A percentile compares a stretch with the other conserved stretches of the same genome.
phyloP scores from a whole-genome alignment of 139 green algal species.

The Raphidocelis subcapitata region DNA sequence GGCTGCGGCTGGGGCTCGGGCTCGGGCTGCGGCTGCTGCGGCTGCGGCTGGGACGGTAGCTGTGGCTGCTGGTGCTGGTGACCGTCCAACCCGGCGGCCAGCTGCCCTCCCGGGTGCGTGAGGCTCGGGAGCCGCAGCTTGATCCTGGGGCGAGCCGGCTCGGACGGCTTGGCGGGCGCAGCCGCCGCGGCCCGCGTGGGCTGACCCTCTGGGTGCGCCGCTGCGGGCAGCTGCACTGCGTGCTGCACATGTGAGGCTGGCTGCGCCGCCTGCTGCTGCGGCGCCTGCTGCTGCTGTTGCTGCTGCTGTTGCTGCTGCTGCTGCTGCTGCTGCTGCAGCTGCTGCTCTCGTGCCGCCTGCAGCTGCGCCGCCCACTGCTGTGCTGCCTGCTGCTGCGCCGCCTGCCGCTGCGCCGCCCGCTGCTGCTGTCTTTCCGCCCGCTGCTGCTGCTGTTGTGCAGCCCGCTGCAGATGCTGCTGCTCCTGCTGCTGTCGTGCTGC shows the following conservation, averaged over 20 bases:
- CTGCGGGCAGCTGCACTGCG: too few relatives aligned
- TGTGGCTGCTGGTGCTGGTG: too few relatives aligned
- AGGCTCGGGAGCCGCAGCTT: too few relatives aligned
- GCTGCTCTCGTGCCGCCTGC: neutral
- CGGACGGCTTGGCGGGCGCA: neutral
- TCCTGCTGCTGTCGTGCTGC: neutral
- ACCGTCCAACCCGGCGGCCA: too few relatives aligned
- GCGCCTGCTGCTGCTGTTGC: neutral
- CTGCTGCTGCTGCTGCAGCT: slow-evolving; percentile 1
- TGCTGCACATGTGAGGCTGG: too few relatives aligned
- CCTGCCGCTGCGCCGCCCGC: neutral
- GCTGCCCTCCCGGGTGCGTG: too few relatives aligned
- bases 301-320: neutral
- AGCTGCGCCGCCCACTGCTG: too few relatives aligned
- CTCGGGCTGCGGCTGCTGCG: neutral
- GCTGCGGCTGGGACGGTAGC: too few relatives aligned
- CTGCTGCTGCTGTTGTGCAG: too few relatives aligned
- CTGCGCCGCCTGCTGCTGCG: neutral
- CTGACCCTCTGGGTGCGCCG: neutral
- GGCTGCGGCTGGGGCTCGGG: neutral
- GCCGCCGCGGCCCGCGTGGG: neutral
- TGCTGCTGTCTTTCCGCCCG: neutral
- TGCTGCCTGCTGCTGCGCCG: neutral
- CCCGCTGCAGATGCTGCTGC: slow-evolving; percentile 3
- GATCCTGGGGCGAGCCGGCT: neutral